Evolutionary conservation across 2,329 filamentous ascomycete species (phyloP), one percentile per base, ranked within the genome.

Genomic region (Elsinoe arachidis): DNA sequence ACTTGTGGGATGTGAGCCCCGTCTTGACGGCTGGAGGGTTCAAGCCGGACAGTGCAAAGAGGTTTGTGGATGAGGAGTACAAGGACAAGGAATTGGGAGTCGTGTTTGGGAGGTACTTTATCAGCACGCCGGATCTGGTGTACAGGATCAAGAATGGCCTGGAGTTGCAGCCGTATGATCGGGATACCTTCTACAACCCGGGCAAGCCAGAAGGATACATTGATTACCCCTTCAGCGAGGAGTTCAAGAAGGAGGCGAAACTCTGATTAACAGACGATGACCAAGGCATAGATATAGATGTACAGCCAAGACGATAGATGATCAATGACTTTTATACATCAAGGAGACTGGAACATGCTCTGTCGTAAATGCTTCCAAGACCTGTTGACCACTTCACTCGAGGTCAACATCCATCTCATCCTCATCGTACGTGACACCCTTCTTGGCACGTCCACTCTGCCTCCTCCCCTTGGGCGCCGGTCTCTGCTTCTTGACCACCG

Each of bases 91-190:
- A 78, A 49, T 62, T 78, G n/a, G 67, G 67, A 17, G 69, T 77
- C 14, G 75, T 73, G 1, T 78, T 79, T 63, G 77, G 78, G 5
- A 63, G 77, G 21, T 73, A 72, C 56, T 80, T 77, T 60, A 77
- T 78, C 60, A 70, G 71, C 39, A 79, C 71, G 6, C 77, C 77
- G 2, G 77, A 80, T 63, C 64, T 80, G 15, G 71, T 73, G 3
- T 78, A 71, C 61, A 67, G 76, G 34, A 49, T 80, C 30, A 59
- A 71, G 62, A 65, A 76, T 56, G 72, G 72, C 1, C 68, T 79
- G 11, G 66, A 69, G 19, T 65, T 79, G 37, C 70, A 65, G n/a
- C 64, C 67, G 43, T 79, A 78, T 61, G 66, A 79, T 62, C 66
- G 76, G 5, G 65, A 69, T 34, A 73, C 70, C 0, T 80, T 79